Evolutionary conservation across 768 basidiomycete genomes (phyloP), one percentile per base, ranked within the genome.

Genomic region (Neoboletus magnificus): DNA sequence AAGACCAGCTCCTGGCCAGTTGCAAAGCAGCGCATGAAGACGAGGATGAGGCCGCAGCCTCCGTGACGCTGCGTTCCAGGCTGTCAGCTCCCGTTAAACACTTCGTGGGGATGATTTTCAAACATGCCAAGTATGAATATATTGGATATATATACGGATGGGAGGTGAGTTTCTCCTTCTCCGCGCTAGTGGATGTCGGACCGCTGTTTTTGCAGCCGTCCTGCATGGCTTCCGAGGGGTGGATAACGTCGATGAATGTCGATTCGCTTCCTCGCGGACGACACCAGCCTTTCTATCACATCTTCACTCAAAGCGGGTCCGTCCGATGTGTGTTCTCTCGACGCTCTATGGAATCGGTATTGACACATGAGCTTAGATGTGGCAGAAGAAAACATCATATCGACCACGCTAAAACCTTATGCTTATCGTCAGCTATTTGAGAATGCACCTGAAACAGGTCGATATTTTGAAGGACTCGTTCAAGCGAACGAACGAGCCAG

Each of bases 91-190:
- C 53, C 54, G 66, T 81, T 12, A 67, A 71, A 59, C 71, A 77
- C 61, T 81, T 79, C 54, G 79, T 81, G 30, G 82, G 82, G 12
- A 75, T 79, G 77, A 66, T 77, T 29, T 79, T 81, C 53, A 61
- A 62, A 47, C 79, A 81, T 60, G 62, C 47, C 37, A 67, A 58
- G 45, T 75, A 74, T 50, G 67, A 64, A 7, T 79, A 80, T 59
- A 51, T 69, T 9, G 80, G 77, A 22, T 77, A 75, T 44, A 76
- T 82, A 39, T 69, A 72, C 48, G 76, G 75, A 10, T 83, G 81
- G 81, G 78, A 81, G 66, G 80, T 82, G 50, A 8, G 61, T 46
- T 27, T 45, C 33, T n/a, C 50, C 23, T 44, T 39, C 32, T 2
- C 1, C 10, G n/a, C 1, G 9, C 15, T 29, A 23, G 10, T 36